These are phyloP conservation scores for Pecoramyces ruminantium DNA, from an alignment of 192 early-diverging fungal genomes.

Conservation along the genomic window DNA sequence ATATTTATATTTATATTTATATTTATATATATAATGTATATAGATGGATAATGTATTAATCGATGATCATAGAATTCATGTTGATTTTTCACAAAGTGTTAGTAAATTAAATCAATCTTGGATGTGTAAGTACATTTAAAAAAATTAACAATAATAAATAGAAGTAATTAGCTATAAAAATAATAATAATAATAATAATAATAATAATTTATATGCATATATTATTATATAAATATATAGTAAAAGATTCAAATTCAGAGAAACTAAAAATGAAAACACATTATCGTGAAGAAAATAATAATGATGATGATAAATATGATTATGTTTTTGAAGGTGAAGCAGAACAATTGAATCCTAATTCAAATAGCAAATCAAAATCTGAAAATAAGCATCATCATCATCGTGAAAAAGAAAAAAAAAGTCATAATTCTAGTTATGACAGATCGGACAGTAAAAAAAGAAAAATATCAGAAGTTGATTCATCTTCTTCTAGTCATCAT, in stretches of 20 bases:
- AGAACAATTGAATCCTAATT: not conserved
- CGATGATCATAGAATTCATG: slow-evolving; percentile 88
- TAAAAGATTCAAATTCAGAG: slow-evolving; percentile 14
- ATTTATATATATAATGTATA: not conserved
- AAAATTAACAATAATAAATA: too few relatives aligned
- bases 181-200: not conserved
- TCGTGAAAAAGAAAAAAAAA: not conserved
- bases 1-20: not conserved
- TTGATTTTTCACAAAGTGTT: slow-evolving; percentile 95
- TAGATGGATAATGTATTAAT: slow-evolving; percentile 91
- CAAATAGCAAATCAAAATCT: not conserved
- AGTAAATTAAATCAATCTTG: slow-evolving; percentile 66
- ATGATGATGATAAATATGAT: slow-evolving; percentile 18
- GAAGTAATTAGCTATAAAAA: slow-evolving; percentile 10
- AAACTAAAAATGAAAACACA: slow-evolving; percentile 26
- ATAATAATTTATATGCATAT: too few relatives aligned
- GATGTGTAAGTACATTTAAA: slow-evolving; percentile 38
- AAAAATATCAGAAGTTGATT: not conserved
- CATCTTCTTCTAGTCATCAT: not conserved
- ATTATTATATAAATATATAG: too few relatives aligned
- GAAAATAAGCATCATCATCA: not conserved
- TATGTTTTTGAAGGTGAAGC: not conserved
- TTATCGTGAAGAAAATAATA: slow-evolving; percentile 22
- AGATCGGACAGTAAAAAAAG: not conserved
- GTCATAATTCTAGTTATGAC: not conserved